A percentile compares a stretch with the other conserved stretches of the same genome.
Conservation (phyloP, 1,284 basidiomycete genomes). For the Tranzscheliella williamsii region DNA sequence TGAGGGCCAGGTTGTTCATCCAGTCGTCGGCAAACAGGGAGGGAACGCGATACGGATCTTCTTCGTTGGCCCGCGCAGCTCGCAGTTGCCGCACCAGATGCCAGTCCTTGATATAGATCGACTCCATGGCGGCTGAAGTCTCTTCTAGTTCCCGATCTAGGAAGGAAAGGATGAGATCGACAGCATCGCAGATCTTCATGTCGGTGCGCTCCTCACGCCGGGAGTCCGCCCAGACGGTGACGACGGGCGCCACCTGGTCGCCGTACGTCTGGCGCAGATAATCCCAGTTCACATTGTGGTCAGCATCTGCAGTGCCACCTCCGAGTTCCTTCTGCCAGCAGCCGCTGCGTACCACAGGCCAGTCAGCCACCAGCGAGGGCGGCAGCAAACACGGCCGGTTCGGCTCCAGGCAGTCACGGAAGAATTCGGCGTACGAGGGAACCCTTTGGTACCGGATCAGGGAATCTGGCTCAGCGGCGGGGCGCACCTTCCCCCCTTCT, state of each 20-base stretch:
- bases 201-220: conserved; percentile 11
- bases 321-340: neutral
- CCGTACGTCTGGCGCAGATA: conserved; percentile 16
- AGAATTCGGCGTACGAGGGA: conserved; percentile 41
- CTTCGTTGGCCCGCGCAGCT: conserved; percentile 34
- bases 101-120: conserved; percentile 68
- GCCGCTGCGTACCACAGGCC: conserved; percentile 5
- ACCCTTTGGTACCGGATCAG: too few species aligned
- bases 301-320: neutral
- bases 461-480: too few species aligned
- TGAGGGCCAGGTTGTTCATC: conserved; percentile 48
- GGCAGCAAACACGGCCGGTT: conserved; percentile 47
- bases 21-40: conserved; percentile 66
- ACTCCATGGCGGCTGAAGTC: conserved; percentile 7
- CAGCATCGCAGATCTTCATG: conserved; percentile 22
- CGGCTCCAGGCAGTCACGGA: conserved; percentile 16
- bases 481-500: too few species aligned
- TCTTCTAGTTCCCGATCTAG: too few species aligned
- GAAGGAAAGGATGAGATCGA: conserved; percentile 13
- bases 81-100: conserved; percentile 62
- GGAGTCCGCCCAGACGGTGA: too few species aligned
- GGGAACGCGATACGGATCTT: conserved; percentile 63
- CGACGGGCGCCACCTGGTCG: conserved; percentile 29
- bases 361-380: conserved; percentile 12
- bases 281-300: conserved; percentile 26